Evolutionary conservation across 495 filamentous ascomycete genomes (phyloP).

Genomic region (Chaetomium cochliodes): DNA sequence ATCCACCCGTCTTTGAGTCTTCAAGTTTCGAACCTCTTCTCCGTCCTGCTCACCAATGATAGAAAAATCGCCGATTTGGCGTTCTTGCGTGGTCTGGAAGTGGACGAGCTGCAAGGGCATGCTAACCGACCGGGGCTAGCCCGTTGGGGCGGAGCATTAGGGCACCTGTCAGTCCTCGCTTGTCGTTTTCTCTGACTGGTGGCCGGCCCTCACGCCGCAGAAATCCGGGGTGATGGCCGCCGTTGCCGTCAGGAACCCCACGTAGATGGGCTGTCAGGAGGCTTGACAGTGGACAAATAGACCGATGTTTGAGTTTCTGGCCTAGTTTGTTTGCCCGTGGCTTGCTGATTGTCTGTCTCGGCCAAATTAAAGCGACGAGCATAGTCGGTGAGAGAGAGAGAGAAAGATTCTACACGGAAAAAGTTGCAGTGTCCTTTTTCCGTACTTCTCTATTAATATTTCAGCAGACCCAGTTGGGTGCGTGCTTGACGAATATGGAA

Average conservation of each 20-base stretch:
- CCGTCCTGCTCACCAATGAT: no score
- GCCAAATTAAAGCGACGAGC: no score
- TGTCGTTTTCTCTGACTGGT: neutral
- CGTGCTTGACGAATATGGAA: no score
- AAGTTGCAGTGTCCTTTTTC: neutral
- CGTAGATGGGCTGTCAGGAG: neutral
- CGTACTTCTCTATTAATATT: neutral
- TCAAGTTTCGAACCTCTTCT: no score
- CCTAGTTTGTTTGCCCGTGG: neutral
- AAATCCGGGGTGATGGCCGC: neutral
- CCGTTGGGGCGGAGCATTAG: neutral
- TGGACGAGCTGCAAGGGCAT: neutral
- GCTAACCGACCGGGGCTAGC: conserved; percentile 10
- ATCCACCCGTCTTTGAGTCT: no score
- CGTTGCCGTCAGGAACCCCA: conserved; percentile 1
- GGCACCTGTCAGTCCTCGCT: neutral
- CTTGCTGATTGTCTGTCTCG: neutral
- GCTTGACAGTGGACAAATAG: neutral
- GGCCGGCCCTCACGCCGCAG: neutral
- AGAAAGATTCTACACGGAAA: no score
- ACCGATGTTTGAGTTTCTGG: neutral
- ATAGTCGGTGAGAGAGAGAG: neutral
- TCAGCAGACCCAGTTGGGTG: no score
- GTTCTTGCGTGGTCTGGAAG: no score
- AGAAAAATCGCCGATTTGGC: no score